These are phyloP conservation scores for Ulmus americana DNA, from an alignment of 331 rosid genomes.

Conservation along the genomic window DNA sequence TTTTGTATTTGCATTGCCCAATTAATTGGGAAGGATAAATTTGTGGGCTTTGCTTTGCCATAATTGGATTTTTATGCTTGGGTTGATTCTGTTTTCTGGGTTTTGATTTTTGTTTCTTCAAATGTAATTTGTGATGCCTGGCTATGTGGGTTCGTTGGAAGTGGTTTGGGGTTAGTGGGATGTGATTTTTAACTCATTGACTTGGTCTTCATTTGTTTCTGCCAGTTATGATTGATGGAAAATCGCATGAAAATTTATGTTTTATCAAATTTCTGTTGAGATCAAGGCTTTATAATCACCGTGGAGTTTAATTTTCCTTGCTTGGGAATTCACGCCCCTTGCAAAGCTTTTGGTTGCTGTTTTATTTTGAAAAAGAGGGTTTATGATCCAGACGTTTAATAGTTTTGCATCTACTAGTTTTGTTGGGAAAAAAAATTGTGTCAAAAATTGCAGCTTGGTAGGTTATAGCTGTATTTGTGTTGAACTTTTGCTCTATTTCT, in stretches of 20 bases:
- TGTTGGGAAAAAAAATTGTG: not conserved
- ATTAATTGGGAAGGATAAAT: not conserved
- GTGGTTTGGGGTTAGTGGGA: not conserved
- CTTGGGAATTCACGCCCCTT: not conserved
- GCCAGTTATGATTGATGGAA: not conserved
- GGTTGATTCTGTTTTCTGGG: not conserved
- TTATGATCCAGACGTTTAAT: not conserved
- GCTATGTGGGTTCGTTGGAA: no score
- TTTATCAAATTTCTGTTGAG: not conserved
- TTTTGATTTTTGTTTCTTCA: not conserved
- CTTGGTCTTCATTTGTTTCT: not conserved
- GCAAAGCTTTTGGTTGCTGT: not conserved
- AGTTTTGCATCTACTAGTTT: not conserved
- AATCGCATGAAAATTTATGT: not conserved
- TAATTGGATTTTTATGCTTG: not conserved
- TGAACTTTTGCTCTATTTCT: not conserved
- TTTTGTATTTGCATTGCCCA: not conserved
- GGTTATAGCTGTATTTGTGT: not conserved
- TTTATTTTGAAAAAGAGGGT: not conserved
- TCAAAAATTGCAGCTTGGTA: no score
- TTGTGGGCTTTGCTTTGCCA: not conserved
- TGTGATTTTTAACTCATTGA: not conserved
- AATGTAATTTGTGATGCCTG: not conserved
- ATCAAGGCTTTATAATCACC: not conserved
- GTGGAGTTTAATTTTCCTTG: not conserved